Conservation (phyloP, 192 early-diverging fungal species). For the Endogone sp. region DNA sequence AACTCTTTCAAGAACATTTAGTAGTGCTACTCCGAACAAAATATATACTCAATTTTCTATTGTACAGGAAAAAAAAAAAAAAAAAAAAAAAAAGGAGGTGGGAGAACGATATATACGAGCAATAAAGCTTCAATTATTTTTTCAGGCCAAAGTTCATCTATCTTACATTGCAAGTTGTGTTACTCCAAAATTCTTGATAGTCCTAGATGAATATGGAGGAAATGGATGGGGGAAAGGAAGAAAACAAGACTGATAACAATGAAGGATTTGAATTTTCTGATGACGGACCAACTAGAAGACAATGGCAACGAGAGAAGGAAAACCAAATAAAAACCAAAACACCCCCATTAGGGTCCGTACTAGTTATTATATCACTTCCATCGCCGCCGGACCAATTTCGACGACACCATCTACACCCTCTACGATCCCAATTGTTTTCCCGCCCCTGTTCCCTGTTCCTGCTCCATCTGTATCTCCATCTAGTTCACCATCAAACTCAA, state of each 20-base stretch:
- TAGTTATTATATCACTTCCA: not conserved
- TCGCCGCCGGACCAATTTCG: not conserved
- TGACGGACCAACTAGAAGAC: not conserved
- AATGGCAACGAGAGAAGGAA: too few relatives aligned
- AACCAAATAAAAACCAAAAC: too few relatives aligned
- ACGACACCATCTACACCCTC: not conserved
- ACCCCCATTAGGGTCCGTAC: not conserved
- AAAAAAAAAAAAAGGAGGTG: too few relatives aligned
- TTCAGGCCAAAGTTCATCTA: too few relatives aligned
- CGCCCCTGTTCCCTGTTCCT: not conserved
- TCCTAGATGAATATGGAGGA: not conserved
- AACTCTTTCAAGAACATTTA: too few relatives aligned
- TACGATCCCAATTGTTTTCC: not conserved
- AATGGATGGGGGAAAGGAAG: not conserved
- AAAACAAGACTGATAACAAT: not conserved
- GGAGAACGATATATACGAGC: too few relatives aligned
- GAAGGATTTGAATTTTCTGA: not conserved
- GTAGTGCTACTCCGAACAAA: too few relatives aligned
- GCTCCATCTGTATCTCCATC: not conserved
- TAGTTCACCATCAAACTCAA: constrained; percentile 9
- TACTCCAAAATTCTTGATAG: not conserved
- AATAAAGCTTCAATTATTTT: too few relatives aligned
- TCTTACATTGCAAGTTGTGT: constrained; percentile 6
- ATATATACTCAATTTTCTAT: too few relatives aligned
- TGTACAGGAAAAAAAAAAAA: too few relatives aligned